A percentile compares a stretch with the other conserved stretches of the same genome.
Conservation (phyloP, 352 stramenopile species). For the Globisporangium orthogonon region DNA sequence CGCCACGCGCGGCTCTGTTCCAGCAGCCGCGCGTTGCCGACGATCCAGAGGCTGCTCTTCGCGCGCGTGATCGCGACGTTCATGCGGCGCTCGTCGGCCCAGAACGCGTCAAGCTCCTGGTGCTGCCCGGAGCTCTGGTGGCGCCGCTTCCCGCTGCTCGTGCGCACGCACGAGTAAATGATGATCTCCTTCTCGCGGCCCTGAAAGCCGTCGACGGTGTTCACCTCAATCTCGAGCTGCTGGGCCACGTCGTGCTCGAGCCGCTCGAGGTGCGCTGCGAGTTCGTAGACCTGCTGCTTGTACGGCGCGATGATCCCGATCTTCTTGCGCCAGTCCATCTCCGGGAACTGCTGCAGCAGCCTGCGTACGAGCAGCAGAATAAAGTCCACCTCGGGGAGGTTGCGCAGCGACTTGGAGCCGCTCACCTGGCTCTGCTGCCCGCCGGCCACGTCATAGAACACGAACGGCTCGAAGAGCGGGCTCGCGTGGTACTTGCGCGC, state of each 20-base stretch:
- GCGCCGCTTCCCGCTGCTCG: slow-evolving; percentile 49
- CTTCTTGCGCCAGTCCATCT: slow-evolving; percentile 77
- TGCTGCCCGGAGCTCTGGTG: slow-evolving; percentile 20
- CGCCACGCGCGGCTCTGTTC: slow-evolving; percentile 63
- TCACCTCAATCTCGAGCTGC: slow-evolving; percentile 73
- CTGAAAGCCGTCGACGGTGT: slow-evolving; percentile 97
- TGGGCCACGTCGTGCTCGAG: slow-evolving; percentile 41
- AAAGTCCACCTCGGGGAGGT: slow-evolving; percentile 74
- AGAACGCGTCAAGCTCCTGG: slow-evolving; percentile 77
- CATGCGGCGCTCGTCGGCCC: slow-evolving; percentile 96
- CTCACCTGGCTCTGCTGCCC: slow-evolving; percentile 61
- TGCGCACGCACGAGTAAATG: slow-evolving; percentile 96
- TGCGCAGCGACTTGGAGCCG: slow-evolving; percentile 70
- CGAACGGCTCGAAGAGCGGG: slow-evolving; percentile 39
- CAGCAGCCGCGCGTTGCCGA: slow-evolving; percentile 69
- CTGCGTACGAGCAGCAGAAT: slow-evolving; percentile 89
- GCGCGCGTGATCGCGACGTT: slow-evolving; percentile 98
- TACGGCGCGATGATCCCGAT: slow-evolving; percentile 98
- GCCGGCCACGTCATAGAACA: slow-evolving; percentile 62
- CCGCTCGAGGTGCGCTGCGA: slow-evolving; percentile 73
- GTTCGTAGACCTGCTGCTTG: slow-evolving; percentile 94
- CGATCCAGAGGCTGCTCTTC: slow-evolving; percentile 91
- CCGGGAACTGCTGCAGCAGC: slow-evolving; percentile 70
- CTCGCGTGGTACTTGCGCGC: slow-evolving; percentile 55
- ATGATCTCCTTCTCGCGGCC: slow-evolving; percentile 98